Evolutionary conservation across 768 basidiomycete genomes (phyloP).

Genomic region (Boletus pseudopeckii): DNA sequence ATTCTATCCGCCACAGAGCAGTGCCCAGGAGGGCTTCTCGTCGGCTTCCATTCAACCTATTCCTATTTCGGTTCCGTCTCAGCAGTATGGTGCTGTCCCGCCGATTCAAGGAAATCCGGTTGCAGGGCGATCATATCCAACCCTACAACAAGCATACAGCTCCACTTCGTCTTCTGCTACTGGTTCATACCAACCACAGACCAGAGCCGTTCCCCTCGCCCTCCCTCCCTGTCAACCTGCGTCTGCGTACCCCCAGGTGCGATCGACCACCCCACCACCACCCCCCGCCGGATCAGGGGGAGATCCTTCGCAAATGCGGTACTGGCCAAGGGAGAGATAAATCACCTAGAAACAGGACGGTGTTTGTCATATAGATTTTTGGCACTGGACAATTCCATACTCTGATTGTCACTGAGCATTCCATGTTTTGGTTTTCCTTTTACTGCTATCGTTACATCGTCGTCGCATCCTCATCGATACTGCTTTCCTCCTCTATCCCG

Average conservation of each 20-base stretch:
- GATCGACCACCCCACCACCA: constrained; percentile 18
- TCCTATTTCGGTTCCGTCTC: constrained; percentile 27
- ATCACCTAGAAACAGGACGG: constrained; percentile 4
- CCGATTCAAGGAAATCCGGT: constrained; percentile 20
- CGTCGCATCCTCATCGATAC: constrained; percentile 7
- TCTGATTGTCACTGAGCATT: constrained; percentile 1
- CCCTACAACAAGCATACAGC: constrained; percentile 27
- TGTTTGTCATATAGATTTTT: constrained; percentile 11
- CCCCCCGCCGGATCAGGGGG: constrained; percentile 29
- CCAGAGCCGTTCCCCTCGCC: constrained; percentile 16
- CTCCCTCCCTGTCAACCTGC: constrained; percentile 24
- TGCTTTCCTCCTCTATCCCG: constrained; percentile 6
- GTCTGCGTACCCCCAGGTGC: constrained; percentile 25
- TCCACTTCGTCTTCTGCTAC: constrained; percentile 15
- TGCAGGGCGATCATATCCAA: constrained; percentile 27
- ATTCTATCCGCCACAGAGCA: constrained; percentile 46
- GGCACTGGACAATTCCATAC: constrained; percentile 13
- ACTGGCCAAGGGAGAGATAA: constrained; percentile 26
- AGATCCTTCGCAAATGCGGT: constrained; percentile 25
- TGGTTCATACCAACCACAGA: constrained; percentile 25
- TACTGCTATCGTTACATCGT: constrained; percentile 12
- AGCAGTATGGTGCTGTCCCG: constrained; percentile 29
- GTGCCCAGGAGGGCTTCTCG: constrained; percentile 32
- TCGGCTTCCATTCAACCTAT: constrained; percentile 33
- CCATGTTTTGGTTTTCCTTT: not conserved